Conservation (phyloP, 1,139 yeast species). For the Geotrichum reessii region DNA sequence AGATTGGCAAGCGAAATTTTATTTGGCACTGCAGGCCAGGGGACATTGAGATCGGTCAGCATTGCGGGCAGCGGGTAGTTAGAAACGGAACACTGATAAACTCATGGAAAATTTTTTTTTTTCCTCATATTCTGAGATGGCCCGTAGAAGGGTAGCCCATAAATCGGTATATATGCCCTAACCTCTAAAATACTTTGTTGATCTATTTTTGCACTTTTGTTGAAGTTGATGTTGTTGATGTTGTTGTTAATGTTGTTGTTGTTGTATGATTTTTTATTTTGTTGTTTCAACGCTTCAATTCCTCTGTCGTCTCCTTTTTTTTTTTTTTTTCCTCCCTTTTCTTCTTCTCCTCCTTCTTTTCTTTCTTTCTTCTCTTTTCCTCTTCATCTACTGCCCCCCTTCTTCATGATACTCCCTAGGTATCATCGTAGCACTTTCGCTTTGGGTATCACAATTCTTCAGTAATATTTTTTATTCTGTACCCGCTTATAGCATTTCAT, state of each 20-base stretch:
- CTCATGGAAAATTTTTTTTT: not conserved
- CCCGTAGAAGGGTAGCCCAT: not conserved
- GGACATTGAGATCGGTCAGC: constrained; percentile 72
- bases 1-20: constrained; percentile 21
- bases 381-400: not conserved
- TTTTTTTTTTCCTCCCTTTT: constrained; percentile 3
- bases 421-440: not conserved
- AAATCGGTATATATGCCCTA: not conserved
- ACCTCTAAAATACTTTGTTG: not conserved
- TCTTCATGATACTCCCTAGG: not conserved
- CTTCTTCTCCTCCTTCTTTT: constrained; percentile 2
- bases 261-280: not conserved
- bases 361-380: constrained; percentile 6
- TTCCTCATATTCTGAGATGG: not conserved
- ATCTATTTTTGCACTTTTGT: not conserved
- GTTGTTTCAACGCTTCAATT: too few species aligned
- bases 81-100: not conserved
- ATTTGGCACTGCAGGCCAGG: constrained; percentile 66
- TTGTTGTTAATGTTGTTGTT: too few species aligned
- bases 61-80: constrained; percentile 26
- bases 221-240: not conserved
- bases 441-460: not conserved
- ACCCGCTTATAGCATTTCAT: not conserved
- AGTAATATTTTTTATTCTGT: not conserved
- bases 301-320: not conserved